phyloP scores from a whole-genome alignment of 2,329 filamentous ascomycete species.

The Scortechinia acanthostroma region DNA sequence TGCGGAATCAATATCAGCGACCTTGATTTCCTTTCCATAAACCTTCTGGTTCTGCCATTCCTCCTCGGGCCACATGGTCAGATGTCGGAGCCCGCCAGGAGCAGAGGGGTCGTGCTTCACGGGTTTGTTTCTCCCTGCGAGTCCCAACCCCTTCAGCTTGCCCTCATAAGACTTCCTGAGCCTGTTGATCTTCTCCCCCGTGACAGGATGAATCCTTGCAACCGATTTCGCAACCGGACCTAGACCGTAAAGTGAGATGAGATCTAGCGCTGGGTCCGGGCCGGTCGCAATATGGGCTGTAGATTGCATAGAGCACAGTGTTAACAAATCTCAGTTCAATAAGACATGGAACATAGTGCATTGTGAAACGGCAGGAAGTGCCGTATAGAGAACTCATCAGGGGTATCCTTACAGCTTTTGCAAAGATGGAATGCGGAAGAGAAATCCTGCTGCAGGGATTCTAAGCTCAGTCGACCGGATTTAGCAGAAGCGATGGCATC shows the following conservation, averaged over 20 bases:
- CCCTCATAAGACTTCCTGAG: constrained; percentile 45
- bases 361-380: neutral
- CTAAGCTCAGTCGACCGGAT: constrained; percentile 19
- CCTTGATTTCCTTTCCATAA: constrained; percentile 31
- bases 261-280: constrained; percentile 48
- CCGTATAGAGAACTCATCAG: constrained; percentile 13
- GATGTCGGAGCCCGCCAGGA: constrained; percentile 23
- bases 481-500: constrained; percentile 11
- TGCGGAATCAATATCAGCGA: constrained; percentile 25
- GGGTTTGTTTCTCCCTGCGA: constrained; percentile 36
- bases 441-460: constrained; percentile 32
- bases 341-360: constrained; percentile 12
- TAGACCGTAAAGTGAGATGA: constrained; percentile 50
- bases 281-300: constrained; percentile 36
- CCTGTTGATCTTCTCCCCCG: constrained; percentile 60
- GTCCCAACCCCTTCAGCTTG: constrained; percentile 33
- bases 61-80: constrained; percentile 37
- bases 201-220: constrained; percentile 47
- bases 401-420: constrained; percentile 36
- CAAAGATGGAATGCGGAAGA: constrained; percentile 35
- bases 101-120: constrained; percentile 29
- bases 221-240: constrained; percentile 46
- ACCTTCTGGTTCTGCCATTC: constrained; percentile 40
- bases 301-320: constrained; percentile 16
- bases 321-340: constrained; percentile 28